Base-by-base conservation (phyloP, 2,329 filamentous ascomycete genomes). In the Aspergillus sergii region DNA sequence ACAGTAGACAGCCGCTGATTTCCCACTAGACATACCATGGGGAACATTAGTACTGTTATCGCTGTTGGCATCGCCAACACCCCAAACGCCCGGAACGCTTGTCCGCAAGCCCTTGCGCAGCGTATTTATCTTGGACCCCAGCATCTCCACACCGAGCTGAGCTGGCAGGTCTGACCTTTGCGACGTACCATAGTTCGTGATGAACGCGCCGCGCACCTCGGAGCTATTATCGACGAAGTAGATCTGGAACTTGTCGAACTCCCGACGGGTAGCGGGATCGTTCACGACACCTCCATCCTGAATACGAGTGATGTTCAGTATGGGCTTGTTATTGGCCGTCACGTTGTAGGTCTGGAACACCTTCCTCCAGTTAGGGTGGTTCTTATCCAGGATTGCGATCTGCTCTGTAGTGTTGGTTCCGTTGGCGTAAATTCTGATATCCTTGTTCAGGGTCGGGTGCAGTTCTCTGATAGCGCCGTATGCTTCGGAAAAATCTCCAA, bases 401-500 rank as follows among this genome's bases (percentile, higher is more conserved):
- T 54, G 51, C 10, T 21, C 30, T 8, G 28, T 36, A 10, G 51
- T 54, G 30, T 54, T 36, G n/a, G 51, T 54, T 11, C 51, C 30
- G 30, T 36, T 54, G 10, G 30, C 19, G 21, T 21, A 36, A 5
- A 36, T 23, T 9, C 28, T 34, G 10, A 54, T 23, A 16, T 36
- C 30, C n/a, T 34, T 54, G 19, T 53, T 34, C 11, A 53, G n/a
- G 2, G 51, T 54, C 50, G 50, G 50, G 19, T 36, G 30, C 10
- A 54, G 16, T 23, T 54, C 51, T 21, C 11, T 5, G 2, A 54
- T 11, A 16, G 30, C 5, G 2, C 30, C 28, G 30, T 21, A 34
- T 10, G 30, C n/a, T 1, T 54, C 30, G 11, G 30, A 36, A 8
- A 54, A 2, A 12, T 36, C 5, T 3, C 78, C 81, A 0, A 89